Base-by-base conservation (phyloP, 305 asterid genomes). In the Rubia peregrina region DNA sequence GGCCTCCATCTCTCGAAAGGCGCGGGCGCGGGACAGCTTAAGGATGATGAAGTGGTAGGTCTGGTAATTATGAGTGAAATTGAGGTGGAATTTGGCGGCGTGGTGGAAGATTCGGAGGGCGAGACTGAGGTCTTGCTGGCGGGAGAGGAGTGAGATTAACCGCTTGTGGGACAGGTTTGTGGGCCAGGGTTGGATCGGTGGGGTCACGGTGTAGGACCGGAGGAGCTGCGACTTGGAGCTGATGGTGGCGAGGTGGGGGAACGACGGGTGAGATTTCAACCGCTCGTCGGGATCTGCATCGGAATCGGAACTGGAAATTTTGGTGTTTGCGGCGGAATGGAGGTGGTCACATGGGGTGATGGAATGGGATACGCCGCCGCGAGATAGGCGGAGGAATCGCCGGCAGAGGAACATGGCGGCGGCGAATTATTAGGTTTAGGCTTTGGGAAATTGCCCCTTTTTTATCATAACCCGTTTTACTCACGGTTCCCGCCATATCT, bases 171-270 rank as follows among this genome's bases (percentile, higher is more conserved):
- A 81, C 69, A 90, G 97, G 10, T 77, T 75, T 61, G 77, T 85
- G 40, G 97, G 98, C 98, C 98, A 93, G 55, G 97, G 94, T 71
- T 89, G 85, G 80, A 93, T 84, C 36, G 97, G 97, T 19, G 98
- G 96, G 5, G 93, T 86, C 71, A 90, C 88, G 12, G 84, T 76
- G 92, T 80, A 85, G 69, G 88, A 81, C 0, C 77, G 68, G 57
- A 91, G 90, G 72, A 84, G 91, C 55, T 89, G 81, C 64, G 85
- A 68, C 76, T 85, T 85, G 68, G 92, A 80, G 7, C 82, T 80
- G 61, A 88, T 74, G 83, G 76, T 41, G 61, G 89, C 76, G 66
- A 87, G 83, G 74, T 78, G 82, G 44, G 73, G 79, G 66, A 72
- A 73, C 40, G 80, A 61, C 0, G 85, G 83, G 75, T 78, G 71